phyloP scores from a whole-genome alignment of 2,329 filamentous ascomycete species.

The Ascochyta clinopodiicola region DNA sequence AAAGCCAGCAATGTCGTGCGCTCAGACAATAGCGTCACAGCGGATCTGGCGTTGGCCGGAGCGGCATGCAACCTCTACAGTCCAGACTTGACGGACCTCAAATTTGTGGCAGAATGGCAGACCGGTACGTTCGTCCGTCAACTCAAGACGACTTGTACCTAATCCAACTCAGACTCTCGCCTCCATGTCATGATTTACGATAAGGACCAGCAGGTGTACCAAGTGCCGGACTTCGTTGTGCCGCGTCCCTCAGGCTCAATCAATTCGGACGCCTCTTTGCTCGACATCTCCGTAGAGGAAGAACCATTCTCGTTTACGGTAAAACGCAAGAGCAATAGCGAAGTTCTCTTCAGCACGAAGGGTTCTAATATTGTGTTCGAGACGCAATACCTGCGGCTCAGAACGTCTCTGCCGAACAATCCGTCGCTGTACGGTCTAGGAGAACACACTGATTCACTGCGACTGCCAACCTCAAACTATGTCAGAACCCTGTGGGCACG shows the following conservation, averaged over 20 bases:
- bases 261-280: conserved; percentile 48
- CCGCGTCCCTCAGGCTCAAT: conserved; percentile 59
- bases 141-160: neutral
- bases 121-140: conserved; percentile 52
- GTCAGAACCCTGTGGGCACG: conserved; percentile 74
- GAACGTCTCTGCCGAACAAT: conserved; percentile 71
- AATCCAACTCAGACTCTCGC: conserved; percentile 59
- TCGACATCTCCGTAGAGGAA: conserved; percentile 61
- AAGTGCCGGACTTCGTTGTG: conserved; percentile 74
- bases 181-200: conserved; percentile 78
- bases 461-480: conserved; percentile 71
- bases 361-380: conserved; percentile 74
- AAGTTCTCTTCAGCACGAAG: conserved; percentile 73
- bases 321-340: conserved; percentile 60
- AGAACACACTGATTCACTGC: conserved; percentile 74
- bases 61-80: conserved; percentile 66
- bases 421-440: conserved; percentile 79
- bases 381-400: conserved; percentile 74
- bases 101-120: conserved; percentile 66
- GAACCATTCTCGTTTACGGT: conserved; percentile 73
- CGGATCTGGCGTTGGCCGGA: conserved; percentile 73
- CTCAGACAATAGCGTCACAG: conserved; percentile 64
- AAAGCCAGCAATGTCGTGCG: conserved; percentile 65
- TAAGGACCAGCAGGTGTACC: conserved; percentile 71
- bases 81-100: conserved; percentile 61